These are phyloP conservation scores for Oenanthe javanica DNA, from an alignment of 140 eudicot species.

Conservation along the genomic window DNA sequence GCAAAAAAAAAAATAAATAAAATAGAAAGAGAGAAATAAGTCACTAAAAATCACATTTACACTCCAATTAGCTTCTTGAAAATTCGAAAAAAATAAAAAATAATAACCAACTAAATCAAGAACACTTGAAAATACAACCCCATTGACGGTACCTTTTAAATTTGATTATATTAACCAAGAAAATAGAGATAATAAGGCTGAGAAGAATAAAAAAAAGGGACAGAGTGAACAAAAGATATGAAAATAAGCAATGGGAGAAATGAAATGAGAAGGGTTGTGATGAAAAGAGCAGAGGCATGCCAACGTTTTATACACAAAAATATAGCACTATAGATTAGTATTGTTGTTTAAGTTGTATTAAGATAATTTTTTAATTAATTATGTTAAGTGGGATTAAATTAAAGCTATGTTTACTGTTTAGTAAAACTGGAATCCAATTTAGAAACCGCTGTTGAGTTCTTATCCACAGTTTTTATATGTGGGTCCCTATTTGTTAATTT, in stretches of 20 bases:
- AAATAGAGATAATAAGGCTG: neutral
- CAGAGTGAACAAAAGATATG: neutral
- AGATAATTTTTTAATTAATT: too few relatives aligned
- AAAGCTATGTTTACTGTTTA: too few relatives aligned
- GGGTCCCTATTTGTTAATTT: too few relatives aligned
- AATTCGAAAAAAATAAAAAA: too few relatives aligned
- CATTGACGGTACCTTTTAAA: neutral
- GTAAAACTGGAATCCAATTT: too few relatives aligned
- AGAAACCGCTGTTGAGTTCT: too few relatives aligned
- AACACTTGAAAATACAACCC: too few relatives aligned
- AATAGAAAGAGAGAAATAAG: neutral
- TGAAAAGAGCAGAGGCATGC: neutral
- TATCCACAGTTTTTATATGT: too few relatives aligned
- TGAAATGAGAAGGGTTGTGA: neutral
- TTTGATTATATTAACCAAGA: neutral
- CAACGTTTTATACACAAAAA: neutral
- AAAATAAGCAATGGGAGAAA: neutral
- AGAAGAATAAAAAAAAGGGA: neutral
- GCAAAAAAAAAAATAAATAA: neutral
- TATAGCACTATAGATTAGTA: too few relatives aligned
- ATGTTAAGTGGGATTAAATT: too few relatives aligned
- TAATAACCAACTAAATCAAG: neutral
- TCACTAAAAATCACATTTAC: neutral
- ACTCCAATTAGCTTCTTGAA: neutral
- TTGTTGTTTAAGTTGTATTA: too few relatives aligned